A percentile compares a stretch with the other conserved stretches of the same genome.
phyloP scores from a whole-genome alignment of 352 stramenopile species.

The Phytopythium kandeliae region DNA sequence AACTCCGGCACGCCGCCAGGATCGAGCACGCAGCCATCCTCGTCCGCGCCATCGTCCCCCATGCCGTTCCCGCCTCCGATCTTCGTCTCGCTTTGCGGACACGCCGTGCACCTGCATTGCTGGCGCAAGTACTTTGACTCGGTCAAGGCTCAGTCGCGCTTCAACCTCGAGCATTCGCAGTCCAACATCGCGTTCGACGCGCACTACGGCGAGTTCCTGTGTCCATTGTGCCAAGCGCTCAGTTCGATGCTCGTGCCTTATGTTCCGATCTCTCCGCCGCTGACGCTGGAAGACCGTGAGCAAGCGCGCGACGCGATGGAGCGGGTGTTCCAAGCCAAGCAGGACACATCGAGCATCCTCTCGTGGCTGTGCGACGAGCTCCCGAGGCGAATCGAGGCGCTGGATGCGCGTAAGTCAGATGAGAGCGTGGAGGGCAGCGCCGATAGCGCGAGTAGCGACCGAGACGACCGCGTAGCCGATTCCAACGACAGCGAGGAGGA shows the following conservation, averaged over 20 bases:
- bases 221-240: slow-evolving; percentile 86
- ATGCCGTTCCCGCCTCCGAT: slow-evolving; percentile 50
- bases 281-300: slow-evolving; percentile 54
- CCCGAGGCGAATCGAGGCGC: slow-evolving; percentile 28
- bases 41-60: not conserved
- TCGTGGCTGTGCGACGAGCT: slow-evolving; percentile 54
- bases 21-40: not conserved
- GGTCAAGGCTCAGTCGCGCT: slow-evolving; percentile 61
- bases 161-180: slow-evolving; percentile 66
- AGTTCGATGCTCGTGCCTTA: slow-evolving; percentile 89
- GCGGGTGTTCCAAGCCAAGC: slow-evolving; percentile 63
- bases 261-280: slow-evolving; percentile 43
- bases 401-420: slow-evolving; percentile 6
- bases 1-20: not conserved
- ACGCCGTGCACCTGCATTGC: slow-evolving; percentile 87
- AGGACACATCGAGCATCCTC: slow-evolving; percentile 60
- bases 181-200: slow-evolving; percentile 85
- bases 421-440: not conserved
- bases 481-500: slow-evolving; percentile 22
- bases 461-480: slow-evolving; percentile 5
- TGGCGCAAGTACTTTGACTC: slow-evolving; percentile 89
- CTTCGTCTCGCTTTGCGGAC: slow-evolving; percentile 82
- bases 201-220: slow-evolving; percentile 85
- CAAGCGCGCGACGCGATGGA: slow-evolving; percentile 63
- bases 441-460: not conserved